These are phyloP conservation scores for Elongisporangium anandrum DNA, from an alignment of 352 stramenopile species.

Conservation along the genomic window DNA sequence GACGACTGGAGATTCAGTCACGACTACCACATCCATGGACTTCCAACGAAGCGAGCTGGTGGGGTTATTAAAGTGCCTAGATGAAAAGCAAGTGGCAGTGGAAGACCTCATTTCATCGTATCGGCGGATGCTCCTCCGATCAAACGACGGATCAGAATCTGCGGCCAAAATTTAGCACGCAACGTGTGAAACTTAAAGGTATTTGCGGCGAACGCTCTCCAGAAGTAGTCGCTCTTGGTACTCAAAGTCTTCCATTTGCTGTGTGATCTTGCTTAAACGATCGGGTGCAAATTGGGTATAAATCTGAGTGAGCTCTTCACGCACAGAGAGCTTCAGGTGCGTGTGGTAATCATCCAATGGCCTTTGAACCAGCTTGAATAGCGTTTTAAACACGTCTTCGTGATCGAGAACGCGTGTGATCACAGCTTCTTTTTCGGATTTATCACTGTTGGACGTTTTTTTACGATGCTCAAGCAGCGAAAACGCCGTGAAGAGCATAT, in stretches of 20 bases:
- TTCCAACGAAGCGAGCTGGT: neutral
- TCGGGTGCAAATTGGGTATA: constrained; percentile 52
- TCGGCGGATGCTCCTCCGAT: neutral
- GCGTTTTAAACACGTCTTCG: constrained; percentile 15
- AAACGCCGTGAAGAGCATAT: constrained; percentile 27
- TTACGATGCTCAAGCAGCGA: constrained; percentile 8
- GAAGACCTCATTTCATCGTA: neutral
- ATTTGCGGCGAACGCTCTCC: constrained; percentile 40
- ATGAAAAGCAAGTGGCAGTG: neutral
- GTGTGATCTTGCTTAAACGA: constrained; percentile 36
- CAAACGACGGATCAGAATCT: neutral
- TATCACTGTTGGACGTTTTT: constrained; percentile 1
- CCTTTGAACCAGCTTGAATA: constrained; percentile 26
- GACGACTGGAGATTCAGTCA: neutral
- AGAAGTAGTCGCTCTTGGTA: constrained; percentile 43
- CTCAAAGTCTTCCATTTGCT: constrained; percentile 48
- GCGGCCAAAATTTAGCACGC: neutral
- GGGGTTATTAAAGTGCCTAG: neutral
- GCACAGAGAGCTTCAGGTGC: constrained; percentile 10
- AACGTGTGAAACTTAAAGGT: constrained; percentile 6
- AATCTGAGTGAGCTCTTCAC: constrained; percentile 25
- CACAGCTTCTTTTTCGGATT: neutral
- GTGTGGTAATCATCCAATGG: constrained; percentile 27
- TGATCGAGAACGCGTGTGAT: constrained; percentile 10
- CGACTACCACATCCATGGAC: neutral